Conservation (phyloP, 2,329 filamentous ascomycete genomes). For the Cladosporium sp. region DNA sequence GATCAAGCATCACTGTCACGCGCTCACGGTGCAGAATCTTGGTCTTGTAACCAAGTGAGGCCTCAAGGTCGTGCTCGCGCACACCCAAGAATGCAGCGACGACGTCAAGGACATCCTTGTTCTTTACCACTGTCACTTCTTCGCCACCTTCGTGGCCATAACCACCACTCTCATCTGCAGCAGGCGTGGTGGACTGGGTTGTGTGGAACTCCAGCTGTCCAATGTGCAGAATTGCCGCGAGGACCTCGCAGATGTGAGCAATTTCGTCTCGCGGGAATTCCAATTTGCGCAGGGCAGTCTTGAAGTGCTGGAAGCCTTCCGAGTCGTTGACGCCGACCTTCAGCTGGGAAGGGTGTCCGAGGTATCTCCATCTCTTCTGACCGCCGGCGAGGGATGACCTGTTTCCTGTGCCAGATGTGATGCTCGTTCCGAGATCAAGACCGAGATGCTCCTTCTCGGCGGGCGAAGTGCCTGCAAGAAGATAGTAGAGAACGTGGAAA, state of each 20-base stretch:
- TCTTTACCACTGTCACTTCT: conserved; percentile 79
- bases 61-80: conserved; percentile 71
- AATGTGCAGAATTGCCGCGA: conserved; percentile 92
- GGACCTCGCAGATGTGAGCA: conserved; percentile 90
- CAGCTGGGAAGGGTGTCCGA: conserved; percentile 92
- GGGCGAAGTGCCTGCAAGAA: conserved; percentile 82
- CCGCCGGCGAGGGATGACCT: conserved; percentile 47
- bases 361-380: conserved; percentile 89
- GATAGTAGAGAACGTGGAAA: conserved; percentile 93
- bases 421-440: conserved; percentile 40
- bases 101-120: conserved; percentile 80
- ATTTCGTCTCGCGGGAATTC: conserved; percentile 92
- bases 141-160: conserved; percentile 93
- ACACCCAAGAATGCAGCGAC: conserved; percentile 94
- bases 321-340: conserved; percentile 95
- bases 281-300: conserved; percentile 86
- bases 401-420: conserved; percentile 51
- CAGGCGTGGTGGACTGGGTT: conserved; percentile 68
- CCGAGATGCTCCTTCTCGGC: conserved; percentile 85
- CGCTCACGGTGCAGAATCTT: conserved; percentile 94
- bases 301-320: conserved; percentile 95
- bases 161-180: conserved; percentile 85
- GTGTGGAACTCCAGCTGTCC: conserved; percentile 92
- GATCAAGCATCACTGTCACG: conserved; percentile 97
- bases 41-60: conserved; percentile 87